Evolutionary conservation across 306 rosid species (phyloP).

Genomic region (Citrullus colocynthis): DNA sequence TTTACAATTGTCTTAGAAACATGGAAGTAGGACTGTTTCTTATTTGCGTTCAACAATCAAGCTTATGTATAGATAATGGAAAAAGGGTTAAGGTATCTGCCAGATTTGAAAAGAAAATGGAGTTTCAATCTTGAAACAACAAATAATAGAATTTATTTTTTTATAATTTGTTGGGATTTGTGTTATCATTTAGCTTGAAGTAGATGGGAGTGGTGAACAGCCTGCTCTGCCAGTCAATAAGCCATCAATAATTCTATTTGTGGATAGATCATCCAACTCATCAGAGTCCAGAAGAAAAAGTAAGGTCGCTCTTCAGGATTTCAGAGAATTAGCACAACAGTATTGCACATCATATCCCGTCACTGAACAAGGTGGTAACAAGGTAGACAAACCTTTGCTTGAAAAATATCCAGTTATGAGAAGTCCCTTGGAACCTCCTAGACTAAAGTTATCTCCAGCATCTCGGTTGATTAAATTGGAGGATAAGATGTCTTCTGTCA

Average conservation of each 20-base stretch:
- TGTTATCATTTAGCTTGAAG: constrained; percentile 50
- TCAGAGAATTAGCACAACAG: constrained; percentile 57
- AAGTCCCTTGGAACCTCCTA: constrained; percentile 44
- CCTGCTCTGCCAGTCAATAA: constrained; percentile 56
- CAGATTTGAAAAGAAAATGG: not conserved
- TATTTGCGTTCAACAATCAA: not conserved
- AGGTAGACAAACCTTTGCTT: constrained; percentile 23
- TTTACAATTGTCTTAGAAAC: not conserved
- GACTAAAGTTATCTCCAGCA: constrained; percentile 37
- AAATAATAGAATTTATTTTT: not conserved
- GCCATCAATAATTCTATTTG: constrained; percentile 71
- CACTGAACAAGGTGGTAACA: constrained; percentile 19
- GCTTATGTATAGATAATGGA: not conserved
- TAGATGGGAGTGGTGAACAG: constrained; percentile 28
- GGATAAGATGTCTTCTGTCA: constrained; percentile 47
- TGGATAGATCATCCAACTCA: constrained; percentile 68
- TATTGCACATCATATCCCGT: constrained; percentile 26
- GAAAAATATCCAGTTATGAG: constrained; percentile 26
- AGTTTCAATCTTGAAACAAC: not conserved
- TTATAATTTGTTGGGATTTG: not conserved
- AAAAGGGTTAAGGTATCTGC: not conserved
- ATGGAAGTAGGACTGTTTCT: not conserved
- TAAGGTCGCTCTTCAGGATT: constrained; percentile 47
- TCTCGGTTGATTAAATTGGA: constrained; percentile 39
- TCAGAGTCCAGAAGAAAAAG: constrained; percentile 44